Base-by-base conservation (phyloP, 2,329 filamentous ascomycete species). In the Didymella lethalis region DNA sequence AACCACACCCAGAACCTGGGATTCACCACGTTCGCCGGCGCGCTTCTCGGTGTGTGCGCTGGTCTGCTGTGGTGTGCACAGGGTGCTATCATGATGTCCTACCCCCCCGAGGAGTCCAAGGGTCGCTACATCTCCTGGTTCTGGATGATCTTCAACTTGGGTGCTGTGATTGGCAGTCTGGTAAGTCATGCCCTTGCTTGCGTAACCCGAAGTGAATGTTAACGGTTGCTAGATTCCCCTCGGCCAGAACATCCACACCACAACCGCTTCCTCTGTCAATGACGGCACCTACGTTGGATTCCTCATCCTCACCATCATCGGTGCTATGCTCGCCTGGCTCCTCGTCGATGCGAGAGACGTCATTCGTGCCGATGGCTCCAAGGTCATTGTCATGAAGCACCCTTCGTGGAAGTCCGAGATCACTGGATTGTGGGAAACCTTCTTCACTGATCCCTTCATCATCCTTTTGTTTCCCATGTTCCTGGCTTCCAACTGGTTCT, bases 91-190 rank as follows among this genome's bases (percentile, higher is more conserved):
- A 93, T 94, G 89, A 94, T 96, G 87, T 88, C 90, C 40, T 97
- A 97, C 76, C 93, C 93, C 1, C 82, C 85, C 20, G 93, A 97
- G 79, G 78, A 86, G 32, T 86, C 87, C 64, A 97, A 97, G 83
- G 93, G 93, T 44, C 88, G 89, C 59, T 97, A 93, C 77, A 96
- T 97, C 75, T 90, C 90, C 61, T 88, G 88, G 81, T 97, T 97
- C 80, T 97, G 93, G 93, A 88, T 93, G 76, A 96, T 97, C 71
- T 97, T 97, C 84, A 97, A 97, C 78, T 78, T 93, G 59, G 93
- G 93, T 68, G 93, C 88, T 69, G 93, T 97, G 61, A 92, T 97
- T 76, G 93, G 93, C 62, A 88, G 89, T 71, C 74, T 88, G 81
- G 85, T 87, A 78, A 75, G 83, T 75, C 56, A 78, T 38, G n/a